Evolutionary conservation across 2,329 filamentous ascomycete species (phyloP), one percentile per base, ranked within the genome.

Genomic region (Pseudocercospora pini-densiflorae): DNA sequence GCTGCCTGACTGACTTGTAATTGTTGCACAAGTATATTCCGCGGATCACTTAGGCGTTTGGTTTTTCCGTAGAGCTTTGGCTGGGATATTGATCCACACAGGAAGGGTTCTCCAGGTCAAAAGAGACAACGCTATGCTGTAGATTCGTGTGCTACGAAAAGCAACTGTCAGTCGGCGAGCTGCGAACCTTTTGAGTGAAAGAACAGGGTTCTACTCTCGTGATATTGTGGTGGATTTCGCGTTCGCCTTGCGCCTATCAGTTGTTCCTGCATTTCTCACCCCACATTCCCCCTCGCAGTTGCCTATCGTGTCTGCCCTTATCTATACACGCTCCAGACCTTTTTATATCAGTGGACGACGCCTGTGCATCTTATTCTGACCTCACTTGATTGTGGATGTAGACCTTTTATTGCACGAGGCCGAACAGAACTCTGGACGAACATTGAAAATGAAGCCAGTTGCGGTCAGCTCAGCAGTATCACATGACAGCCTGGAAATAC

Each of bases 401-500:
- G n/a, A 43, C n/a, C 40, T 43, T 43, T 19, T 6, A 43, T 43
- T 19, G 40, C 40, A 43, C 40, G 16, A 43, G 33, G 45, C 47
- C 43, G 29, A 36, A 40, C 49, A 49, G 36, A 51, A 51, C 59
- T 57, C 55, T 40, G 10, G 27, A 23, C n/a, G n/a, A 27, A 65
- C 40, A 19, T 33, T 54, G 8, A 69, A 19, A 9, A 71, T 73
- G 69, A 62, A 67, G 51, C 63, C 68, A 19, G 63, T 63, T 59
- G 70, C 74, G 57, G 71, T 73, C 31, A 76, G 66, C 61, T 72
- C 72, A 9, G 76, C 76, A 24, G 76, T 77, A 47, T 75, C 73
- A 5, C 68, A 70, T 29, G 73, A 75, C 65, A 70, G 66, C 90
- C 10, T 76, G 47, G 68, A 72, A 31, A 77, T 77, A 31, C 75